These are phyloP conservation scores for Paralagenidium karlingii DNA, from an alignment of 352 stramenopile species.

Conservation along the genomic window DNA sequence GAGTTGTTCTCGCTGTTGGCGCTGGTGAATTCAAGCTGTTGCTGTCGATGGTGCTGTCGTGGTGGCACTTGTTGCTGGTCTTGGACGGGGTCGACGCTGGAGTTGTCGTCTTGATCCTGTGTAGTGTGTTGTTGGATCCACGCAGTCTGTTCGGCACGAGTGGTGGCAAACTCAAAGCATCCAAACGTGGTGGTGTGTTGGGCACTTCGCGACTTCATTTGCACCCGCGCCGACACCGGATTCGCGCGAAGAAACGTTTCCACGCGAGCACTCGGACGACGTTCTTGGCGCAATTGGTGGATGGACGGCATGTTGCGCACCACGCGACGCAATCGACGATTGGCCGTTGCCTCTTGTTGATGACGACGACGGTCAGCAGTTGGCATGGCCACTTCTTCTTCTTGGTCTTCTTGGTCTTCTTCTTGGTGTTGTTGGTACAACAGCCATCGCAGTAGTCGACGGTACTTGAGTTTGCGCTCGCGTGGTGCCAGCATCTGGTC, in stretches of 20 bases:
- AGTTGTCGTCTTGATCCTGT: background rate
- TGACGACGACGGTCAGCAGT: slow-evolving; percentile 4
- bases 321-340: slow-evolving; percentile 8
- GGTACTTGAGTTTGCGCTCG: slow-evolving; percentile 45
- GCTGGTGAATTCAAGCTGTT: slow-evolving; percentile 3
- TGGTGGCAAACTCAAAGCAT: slow-evolving; percentile 54
- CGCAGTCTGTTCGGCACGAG: slow-evolving; percentile 1
- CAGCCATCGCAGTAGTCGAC: slow-evolving; percentile 28
- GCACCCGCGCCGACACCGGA: slow-evolving; percentile 25
- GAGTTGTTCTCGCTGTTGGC: slow-evolving; percentile 2
- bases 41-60: slow-evolving; percentile 8
- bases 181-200: slow-evolving; percentile 34
- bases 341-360: slow-evolving; percentile 5
- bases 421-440: slow-evolving; percentile 20
- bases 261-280: slow-evolving; percentile 28
- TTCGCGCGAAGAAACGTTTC: slow-evolving; percentile 35
- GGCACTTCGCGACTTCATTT: slow-evolving; percentile 39
- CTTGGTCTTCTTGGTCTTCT: slow-evolving; percentile 8
- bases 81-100: background rate
- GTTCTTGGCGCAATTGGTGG: slow-evolving; percentile 18
- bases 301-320: slow-evolving; percentile 30
- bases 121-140: background rate
- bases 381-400: slow-evolving; percentile 6
- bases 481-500: slow-evolving; percentile 39
- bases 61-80: slow-evolving; percentile 1